phyloP scores from a whole-genome alignment of 805 yeast species.

The Isabelozyma rhagii region DNA sequence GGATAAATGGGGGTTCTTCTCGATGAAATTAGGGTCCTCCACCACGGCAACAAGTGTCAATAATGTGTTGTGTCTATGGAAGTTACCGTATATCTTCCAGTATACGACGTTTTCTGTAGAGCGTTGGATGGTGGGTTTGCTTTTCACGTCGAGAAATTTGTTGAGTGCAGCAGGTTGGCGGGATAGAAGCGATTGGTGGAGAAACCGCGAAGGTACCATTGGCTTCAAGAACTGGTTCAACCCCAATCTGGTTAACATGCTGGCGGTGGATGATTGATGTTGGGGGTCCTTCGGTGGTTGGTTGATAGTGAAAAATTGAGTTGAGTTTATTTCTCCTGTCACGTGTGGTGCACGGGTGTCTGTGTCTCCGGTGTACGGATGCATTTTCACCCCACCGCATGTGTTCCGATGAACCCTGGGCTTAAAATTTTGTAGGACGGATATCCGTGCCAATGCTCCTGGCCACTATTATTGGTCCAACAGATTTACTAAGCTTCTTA shows the following conservation, averaged over 20 bases:
- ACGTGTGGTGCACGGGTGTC: neutral
- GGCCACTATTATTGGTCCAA: too few relatives aligned
- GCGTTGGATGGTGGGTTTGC: constrained; percentile 2
- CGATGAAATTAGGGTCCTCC: constrained; percentile 58
- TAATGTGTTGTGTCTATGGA: constrained; percentile 80
- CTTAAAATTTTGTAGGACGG: too few relatives aligned
- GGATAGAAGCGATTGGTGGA: neutral
- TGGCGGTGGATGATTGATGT: neutral
- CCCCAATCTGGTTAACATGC: neutral
- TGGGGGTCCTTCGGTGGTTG: neutral
- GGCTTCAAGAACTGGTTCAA: neutral
- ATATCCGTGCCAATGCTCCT: too few relatives aligned
- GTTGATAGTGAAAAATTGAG: neutral
- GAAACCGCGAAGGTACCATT: neutral
- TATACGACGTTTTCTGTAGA: constrained; percentile 43
- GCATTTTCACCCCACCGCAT: too few relatives aligned
- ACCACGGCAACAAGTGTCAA: constrained; percentile 70
- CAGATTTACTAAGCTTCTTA: too few relatives aligned
- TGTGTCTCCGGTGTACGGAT: too few relatives aligned
- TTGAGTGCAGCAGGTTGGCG: neutral
- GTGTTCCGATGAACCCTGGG: too few relatives aligned
- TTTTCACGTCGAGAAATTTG: neutral
- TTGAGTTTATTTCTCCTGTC: neutral
- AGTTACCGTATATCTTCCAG: constrained; percentile 72
- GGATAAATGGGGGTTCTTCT: constrained; percentile 52